A percentile compares a stretch with the other conserved stretches of the same genome.
phyloP scores from a whole-genome alignment of 2,329 filamentous ascomycete species.

The Scedosporium apiospermum region DNA sequence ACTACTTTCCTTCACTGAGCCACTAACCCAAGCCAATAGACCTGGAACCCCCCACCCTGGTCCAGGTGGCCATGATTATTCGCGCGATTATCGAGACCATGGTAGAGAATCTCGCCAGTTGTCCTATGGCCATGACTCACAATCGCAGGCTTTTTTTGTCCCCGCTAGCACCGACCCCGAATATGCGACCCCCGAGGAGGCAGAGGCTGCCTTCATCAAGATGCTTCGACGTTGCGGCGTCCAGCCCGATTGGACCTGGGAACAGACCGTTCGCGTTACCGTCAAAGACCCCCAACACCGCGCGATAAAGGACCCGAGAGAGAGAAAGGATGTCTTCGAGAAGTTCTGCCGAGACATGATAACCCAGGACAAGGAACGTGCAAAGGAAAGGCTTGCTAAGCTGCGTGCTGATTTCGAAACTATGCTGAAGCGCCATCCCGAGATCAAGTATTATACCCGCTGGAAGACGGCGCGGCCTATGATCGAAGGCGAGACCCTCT shows the following conservation, averaged over 20 bases:
- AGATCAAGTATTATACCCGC: slow-evolving; percentile 93
- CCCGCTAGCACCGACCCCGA: slow-evolving; percentile 64
- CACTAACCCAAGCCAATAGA: slow-evolving; percentile 14
- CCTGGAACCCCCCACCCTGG: slow-evolving; percentile 11
- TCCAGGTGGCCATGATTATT: slow-evolving; percentile 11
- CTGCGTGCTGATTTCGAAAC: slow-evolving; percentile 87
- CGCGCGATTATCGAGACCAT: slow-evolving; percentile 9
- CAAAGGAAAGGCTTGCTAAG: slow-evolving; percentile 86
- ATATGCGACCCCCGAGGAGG: slow-evolving; percentile 73
- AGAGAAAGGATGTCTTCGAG: slow-evolving; percentile 83
- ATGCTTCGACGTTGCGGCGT: slow-evolving; percentile 77
- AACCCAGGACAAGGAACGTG: slow-evolving; percentile 85
- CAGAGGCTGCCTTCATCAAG: slow-evolving; percentile 88
- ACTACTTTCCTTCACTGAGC: slow-evolving; percentile 7
- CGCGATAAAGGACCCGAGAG: slow-evolving; percentile 84
- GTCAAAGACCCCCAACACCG: slow-evolving; percentile 90
- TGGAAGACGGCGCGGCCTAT: slow-evolving; percentile 95
- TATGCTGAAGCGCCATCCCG: slow-evolving; percentile 92
- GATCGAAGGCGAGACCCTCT: slow-evolving; percentile 90
- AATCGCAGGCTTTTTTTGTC: slow-evolving; percentile 45
- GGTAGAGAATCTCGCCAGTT: slow-evolving; percentile 47
- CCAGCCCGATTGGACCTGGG: slow-evolving; percentile 87
- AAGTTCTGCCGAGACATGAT: slow-evolving; percentile 89
- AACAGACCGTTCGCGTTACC: slow-evolving; percentile 74
- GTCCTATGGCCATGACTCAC: slow-evolving; percentile 45